Conservation (phyloP, 2,329 filamentous ascomycete genomes). For the Aspergillus neotritici region DNA sequence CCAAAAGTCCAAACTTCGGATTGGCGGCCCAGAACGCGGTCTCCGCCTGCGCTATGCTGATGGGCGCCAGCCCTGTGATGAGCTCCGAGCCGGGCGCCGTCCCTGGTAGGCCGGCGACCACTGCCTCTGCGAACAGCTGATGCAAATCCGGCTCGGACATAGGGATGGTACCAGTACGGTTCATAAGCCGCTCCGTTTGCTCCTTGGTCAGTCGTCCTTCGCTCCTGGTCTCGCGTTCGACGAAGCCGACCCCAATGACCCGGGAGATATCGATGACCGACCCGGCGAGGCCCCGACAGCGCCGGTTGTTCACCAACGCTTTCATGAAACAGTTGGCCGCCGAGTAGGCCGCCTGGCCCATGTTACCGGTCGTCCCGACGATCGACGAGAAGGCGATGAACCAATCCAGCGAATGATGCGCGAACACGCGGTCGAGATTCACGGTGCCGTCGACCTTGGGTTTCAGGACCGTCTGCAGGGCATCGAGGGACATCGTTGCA, state of each 20-base stretch:
- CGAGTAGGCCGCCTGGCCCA: slow-evolving; percentile 36
- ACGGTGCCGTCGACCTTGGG: slow-evolving; percentile 17
- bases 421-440: slow-evolving; percentile 12
- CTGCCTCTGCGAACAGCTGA: slow-evolving; percentile 27
- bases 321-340: slow-evolving; percentile 39
- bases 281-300: slow-evolving; percentile 14
- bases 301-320: slow-evolving; percentile 17
- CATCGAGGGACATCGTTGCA: slow-evolving; percentile 7
- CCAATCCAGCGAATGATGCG: slow-evolving; percentile 19
- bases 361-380: slow-evolving; percentile 30
- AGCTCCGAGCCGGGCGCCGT: too few species aligned
- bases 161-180: slow-evolving; percentile 6
- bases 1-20: too few species aligned
- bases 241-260: slow-evolving; percentile 23
- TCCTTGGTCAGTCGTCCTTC: slow-evolving; percentile 13
- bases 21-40: too few species aligned
- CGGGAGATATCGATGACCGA: slow-evolving; percentile 18
- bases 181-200: slow-evolving; percentile 14
- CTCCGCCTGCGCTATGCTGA: too few species aligned
- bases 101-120: slow-evolving; percentile 17
- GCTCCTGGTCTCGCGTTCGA: slow-evolving; percentile 8
- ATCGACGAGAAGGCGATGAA: slow-evolving; percentile 41
- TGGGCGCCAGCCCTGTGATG: too few species aligned
- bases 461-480: slow-evolving; percentile 5
- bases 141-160: slow-evolving; percentile 28